phyloP scores from a whole-genome alignment of 2,329 filamentous ascomycete species.

The Ciborinia camelliae region DNA sequence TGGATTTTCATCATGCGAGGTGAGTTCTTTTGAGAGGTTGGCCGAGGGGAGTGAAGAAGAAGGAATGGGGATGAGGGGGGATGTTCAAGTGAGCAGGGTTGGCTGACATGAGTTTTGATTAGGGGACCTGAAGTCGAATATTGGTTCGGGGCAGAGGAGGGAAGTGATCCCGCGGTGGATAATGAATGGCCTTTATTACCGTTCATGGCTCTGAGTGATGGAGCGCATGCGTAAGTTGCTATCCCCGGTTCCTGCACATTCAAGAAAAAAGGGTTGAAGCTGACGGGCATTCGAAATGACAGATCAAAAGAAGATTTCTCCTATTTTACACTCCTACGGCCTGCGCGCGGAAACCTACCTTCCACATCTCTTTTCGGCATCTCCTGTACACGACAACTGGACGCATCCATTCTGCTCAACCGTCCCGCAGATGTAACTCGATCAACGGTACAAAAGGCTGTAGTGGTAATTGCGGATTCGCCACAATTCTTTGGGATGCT shows the following conservation, averaged over 20 bases:
- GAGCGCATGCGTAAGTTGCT: constrained; percentile 76
- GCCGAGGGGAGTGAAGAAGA: background rate
- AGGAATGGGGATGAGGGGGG: background rate
- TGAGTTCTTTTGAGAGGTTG: constrained; percentile 26
- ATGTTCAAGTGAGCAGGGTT: constrained; percentile 19
- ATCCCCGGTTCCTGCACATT: background rate
- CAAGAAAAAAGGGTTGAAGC: background rate
- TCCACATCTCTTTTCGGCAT: constrained; percentile 91
- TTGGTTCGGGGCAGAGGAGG: constrained; percentile 78
- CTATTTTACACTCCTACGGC: constrained; percentile 86
- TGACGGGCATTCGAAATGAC: constrained; percentile 19
- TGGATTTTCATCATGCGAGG: constrained; percentile 80
- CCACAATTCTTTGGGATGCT: constrained; percentile 88
- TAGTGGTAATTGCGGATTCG: constrained; percentile 89
- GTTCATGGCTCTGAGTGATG: constrained; percentile 96
- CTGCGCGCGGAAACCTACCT: constrained; percentile 51
- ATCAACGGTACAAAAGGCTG: constrained; percentile 95
- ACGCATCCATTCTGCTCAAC: constrained; percentile 71
- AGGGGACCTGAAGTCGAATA: constrained; percentile 87
- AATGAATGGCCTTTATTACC: constrained; percentile 90
- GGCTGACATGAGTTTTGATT: background rate
- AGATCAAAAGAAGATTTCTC: constrained; percentile 94
- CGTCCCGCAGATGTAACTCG: constrained; percentile 88
- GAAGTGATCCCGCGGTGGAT: constrained; percentile 71
- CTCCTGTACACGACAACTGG: constrained; percentile 88